Conservation (phyloP, 495 filamentous ascomycete genomes). For the Aeminium ludgeri region DNA sequence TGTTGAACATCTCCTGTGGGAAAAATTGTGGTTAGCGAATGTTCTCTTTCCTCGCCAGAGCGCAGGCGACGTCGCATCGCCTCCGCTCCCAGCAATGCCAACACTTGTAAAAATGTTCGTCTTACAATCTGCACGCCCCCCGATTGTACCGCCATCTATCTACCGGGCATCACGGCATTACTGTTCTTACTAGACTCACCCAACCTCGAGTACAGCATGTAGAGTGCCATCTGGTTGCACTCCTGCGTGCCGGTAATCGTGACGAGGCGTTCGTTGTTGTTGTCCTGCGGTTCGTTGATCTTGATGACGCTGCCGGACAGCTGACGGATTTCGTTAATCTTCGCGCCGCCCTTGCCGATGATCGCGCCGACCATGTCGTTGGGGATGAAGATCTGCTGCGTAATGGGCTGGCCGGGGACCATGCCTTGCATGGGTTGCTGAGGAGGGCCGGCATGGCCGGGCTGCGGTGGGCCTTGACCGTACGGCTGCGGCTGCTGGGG, state of each 20-base stretch:
- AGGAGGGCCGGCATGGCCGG: slow-evolving; percentile 35
- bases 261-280: slow-evolving; percentile 92
- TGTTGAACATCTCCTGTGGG: no score
- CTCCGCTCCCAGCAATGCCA: no score
- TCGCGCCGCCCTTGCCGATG: slow-evolving; percentile 94
- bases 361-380: slow-evolving; percentile 99
- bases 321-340: slow-evolving; percentile 98
- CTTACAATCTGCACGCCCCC: no score
- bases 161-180: slow-evolving; percentile 13
- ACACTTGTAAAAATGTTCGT: no score
- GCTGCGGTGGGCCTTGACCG: slow-evolving; percentile 36
- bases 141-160: background rate
- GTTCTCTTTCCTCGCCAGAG: no score
- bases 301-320: slow-evolving; percentile 97
- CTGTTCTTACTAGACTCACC: slow-evolving; percentile 43
- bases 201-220: slow-evolving; percentile 94
- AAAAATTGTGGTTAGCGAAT: no score
- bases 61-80: no score
- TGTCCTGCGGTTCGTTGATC: slow-evolving; percentile 98
- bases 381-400: slow-evolving; percentile 96
- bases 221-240: slow-evolving; percentile 97
- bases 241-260: slow-evolving; percentile 96
- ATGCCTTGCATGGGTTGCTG: slow-evolving; percentile 52
- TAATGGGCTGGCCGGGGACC: slow-evolving; percentile 73
- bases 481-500: slow-evolving; percentile 57